Evolutionary conservation across 495 filamentous ascomycete genomes (phyloP).

Genomic region (Penicillium goetzii): DNA sequence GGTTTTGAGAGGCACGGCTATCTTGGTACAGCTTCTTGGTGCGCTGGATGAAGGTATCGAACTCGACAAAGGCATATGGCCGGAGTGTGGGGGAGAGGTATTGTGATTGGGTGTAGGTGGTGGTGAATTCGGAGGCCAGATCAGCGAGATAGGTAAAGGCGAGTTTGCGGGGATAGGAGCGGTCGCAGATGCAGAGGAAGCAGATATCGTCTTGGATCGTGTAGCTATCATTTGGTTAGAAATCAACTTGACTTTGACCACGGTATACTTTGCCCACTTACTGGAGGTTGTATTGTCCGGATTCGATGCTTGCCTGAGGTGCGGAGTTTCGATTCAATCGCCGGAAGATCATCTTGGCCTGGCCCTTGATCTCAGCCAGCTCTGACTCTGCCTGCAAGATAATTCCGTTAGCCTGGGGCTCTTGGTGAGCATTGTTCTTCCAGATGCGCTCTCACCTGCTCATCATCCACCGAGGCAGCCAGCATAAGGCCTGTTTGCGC

Average conservation of each 20-base stretch:
- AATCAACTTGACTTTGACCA: conserved; percentile 11
- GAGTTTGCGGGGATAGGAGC: conserved; percentile 94
- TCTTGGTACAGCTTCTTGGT: conserved; percentile 96
- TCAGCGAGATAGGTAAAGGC: conserved; percentile 98
- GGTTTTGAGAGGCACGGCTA: conserved; percentile 80
- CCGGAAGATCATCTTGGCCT: conserved; percentile 87
- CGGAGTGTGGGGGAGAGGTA: conserved; percentile 74
- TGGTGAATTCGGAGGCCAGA: conserved; percentile 87
- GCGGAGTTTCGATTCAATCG: conserved; percentile 85
- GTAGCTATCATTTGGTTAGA: conserved; percentile 63
- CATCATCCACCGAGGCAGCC: conserved; percentile 92
- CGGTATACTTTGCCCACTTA: conserved; percentile 44
- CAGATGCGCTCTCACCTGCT: conserved; percentile 55
- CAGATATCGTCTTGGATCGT: conserved; percentile 77
- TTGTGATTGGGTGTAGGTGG: conserved; percentile 73
- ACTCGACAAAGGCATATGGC: conserved; percentile 95
- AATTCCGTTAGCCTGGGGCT: conserved; percentile 5
- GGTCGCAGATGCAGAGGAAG: conserved; percentile 92
- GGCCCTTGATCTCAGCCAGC: conserved; percentile 84
- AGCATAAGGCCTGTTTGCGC: conserved; percentile 77
- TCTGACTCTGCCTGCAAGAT: conserved; percentile 65
- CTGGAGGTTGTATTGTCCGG: conserved; percentile 84
- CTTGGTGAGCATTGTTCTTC: neutral
- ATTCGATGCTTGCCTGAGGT: conserved; percentile 89
- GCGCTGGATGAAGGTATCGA: conserved; percentile 93